Evolutionary conservation across 192 early-diverging fungal species (phyloP).

Genomic region (Coemansia sp.): DNA sequence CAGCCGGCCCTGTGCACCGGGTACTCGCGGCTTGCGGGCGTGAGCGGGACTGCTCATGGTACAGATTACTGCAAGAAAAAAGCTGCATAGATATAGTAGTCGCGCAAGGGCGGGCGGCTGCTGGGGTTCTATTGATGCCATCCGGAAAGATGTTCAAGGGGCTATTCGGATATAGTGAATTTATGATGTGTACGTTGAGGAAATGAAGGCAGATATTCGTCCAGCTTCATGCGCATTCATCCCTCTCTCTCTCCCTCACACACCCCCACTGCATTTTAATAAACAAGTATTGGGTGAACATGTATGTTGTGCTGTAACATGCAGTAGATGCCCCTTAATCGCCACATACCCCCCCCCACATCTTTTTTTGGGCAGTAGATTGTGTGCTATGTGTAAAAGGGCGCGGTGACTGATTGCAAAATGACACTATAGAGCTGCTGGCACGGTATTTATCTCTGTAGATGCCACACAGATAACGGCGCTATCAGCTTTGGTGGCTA

Average conservation of each 20-base stretch:
- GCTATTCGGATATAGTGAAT: neutral
- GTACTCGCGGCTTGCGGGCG: slow-evolving; percentile 45
- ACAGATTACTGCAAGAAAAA: neutral
- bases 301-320: slow-evolving; percentile 5
- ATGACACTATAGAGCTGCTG: neutral
- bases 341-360: neutral
- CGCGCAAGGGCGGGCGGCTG: neutral
- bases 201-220: neutral
- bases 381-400: neutral
- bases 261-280: neutral
- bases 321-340: slow-evolving; percentile 7
- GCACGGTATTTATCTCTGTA: neutral
- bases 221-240: neutral
- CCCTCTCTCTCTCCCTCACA: no score
- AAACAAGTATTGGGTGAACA: slow-evolving; percentile 1
- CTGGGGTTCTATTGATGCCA: neutral
- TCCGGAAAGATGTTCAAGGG: neutral
- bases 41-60: neutral
- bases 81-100: neutral
- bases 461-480: neutral
- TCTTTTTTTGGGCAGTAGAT: neutral
- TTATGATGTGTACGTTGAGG: neutral
- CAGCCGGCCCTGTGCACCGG: slow-evolving; percentile 43
- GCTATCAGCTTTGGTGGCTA: no score
- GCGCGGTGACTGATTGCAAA: neutral